These are phyloP conservation scores for Arthrobotrys musiformis DNA, from an alignment of 2,329 filamentous ascomycete species.

Conservation along the genomic window DNA sequence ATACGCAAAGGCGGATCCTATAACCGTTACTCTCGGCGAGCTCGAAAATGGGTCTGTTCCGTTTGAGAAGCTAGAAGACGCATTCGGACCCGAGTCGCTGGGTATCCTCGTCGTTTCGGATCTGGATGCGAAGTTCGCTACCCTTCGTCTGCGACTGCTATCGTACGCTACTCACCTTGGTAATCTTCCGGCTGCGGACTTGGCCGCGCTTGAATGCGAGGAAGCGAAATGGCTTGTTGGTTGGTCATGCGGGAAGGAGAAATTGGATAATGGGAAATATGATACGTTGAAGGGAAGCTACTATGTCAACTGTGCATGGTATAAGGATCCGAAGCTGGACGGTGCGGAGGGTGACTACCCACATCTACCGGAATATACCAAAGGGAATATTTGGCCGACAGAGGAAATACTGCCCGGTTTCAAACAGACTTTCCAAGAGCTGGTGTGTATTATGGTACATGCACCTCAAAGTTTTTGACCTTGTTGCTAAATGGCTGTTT, in stretches of 20 bases:
- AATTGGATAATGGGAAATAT: conserved; percentile 78
- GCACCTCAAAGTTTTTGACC: too few species aligned
- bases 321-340: conserved; percentile 72
- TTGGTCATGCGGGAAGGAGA: conserved; percentile 79
- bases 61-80: conserved; percentile 76
- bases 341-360: conserved; percentile 70
- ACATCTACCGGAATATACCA: conserved; percentile 86
- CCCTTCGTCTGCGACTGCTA: conserved; percentile 78
- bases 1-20: conserved; percentile 65
- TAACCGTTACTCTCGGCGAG: conserved; percentile 72
- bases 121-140: conserved; percentile 76
- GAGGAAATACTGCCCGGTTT: conserved; percentile 78
- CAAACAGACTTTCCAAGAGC: conserved; percentile 74
- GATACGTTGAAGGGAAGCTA: conserved; percentile 85
- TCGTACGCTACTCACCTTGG: conserved; percentile 91
- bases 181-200: conserved; percentile 76
- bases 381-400: conserved; percentile 87
- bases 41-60: conserved; percentile 69
- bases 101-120: conserved; percentile 95
- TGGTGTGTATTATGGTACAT: conserved; percentile 63
- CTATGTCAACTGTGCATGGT: conserved; percentile 85
- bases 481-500: background rate
- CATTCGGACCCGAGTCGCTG: conserved; percentile 89
- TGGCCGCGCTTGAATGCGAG: conserved; percentile 69
- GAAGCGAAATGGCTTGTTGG: conserved; percentile 67